Base-by-base conservation (phyloP, 306 rosid species). In the Mucuna pruriens region DNA sequence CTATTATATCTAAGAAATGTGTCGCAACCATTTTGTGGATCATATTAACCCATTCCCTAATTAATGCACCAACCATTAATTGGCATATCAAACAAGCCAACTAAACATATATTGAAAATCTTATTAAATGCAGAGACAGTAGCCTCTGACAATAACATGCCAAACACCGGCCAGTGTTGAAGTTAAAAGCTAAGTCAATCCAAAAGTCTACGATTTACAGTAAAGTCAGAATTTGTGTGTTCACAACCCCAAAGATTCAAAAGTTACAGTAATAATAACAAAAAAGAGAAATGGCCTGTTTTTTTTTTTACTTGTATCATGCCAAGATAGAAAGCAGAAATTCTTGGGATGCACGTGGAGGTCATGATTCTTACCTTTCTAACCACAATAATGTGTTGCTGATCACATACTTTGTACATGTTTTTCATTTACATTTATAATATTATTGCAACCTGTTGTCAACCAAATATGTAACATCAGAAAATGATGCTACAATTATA, bases 401-500 rank as follows among this genome's bases (percentile, higher is more conserved):
- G 55, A 17, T 70, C 74, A 69, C 66, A 75, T 39, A 58, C 60
- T 66, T 78, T 58, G 19, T 44, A 67, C 72, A 2, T 22, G 26
- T 54, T 23, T 66, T 51, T 64, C 15, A 26, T 72, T 49, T 2
- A 63, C 62, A 55, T 49, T 22, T 4, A 26, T 16, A 44, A 68
- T 6, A 58, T 22, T 44, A 74, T 25, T 25, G 20, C 33, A 13
- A 45, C 69, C 20, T 33, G 48, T 36, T 33, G 48, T 36, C 38
- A 10, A 31, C 74, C 60, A 13, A 36, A 81, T 4, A 44, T 79
- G 81, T 80, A 73, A 83, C 85, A 86, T 78, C 83, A 70, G 75
- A 75, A 52, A 86, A 71, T 23, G 76, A 78, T 83, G 79, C 22
- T 71, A 3, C 84, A 85, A 80, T 83, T 83, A 81, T 83, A 68